phyloP scores from a whole-genome alignment of 805 yeast genomes.

The Hanseniaspora thailandica region DNA sequence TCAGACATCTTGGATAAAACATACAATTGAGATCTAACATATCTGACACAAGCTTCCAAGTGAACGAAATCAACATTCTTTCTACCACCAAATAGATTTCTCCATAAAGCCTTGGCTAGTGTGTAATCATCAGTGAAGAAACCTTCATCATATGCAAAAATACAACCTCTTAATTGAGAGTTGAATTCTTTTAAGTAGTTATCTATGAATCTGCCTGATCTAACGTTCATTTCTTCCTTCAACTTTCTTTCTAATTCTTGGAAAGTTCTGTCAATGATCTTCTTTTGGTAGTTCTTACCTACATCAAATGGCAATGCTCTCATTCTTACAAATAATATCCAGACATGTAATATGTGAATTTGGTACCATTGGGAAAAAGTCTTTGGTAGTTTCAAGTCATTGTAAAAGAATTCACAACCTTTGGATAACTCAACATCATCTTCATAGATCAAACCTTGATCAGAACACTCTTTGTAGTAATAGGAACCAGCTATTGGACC shows the following conservation, averaged over 20 bases:
- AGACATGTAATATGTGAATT: slow-evolving; percentile 76
- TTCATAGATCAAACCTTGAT: slow-evolving; percentile 69
- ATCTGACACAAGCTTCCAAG: slow-evolving; percentile 79
- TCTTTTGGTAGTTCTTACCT: slow-evolving; percentile 84
- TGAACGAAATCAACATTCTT: slow-evolving; percentile 69
- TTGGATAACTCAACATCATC: slow-evolving; percentile 60
- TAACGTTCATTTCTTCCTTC: slow-evolving; percentile 74
- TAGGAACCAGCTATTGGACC: slow-evolving; percentile 89
- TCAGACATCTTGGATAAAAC: slow-evolving; percentile 78
- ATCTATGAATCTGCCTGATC: slow-evolving; percentile 69
- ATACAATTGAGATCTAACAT: slow-evolving; percentile 79
- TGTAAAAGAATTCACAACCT: slow-evolving; percentile 74
- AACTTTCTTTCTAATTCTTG: slow-evolving; percentile 79
- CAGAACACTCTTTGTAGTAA: slow-evolving; percentile 77
- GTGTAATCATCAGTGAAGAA: slow-evolving; percentile 67
- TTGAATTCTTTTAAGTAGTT: slow-evolving; percentile 82
- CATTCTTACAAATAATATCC: slow-evolving; percentile 92
- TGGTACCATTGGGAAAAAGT: slow-evolving; percentile 96
- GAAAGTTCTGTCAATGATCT: slow-evolving; percentile 77
- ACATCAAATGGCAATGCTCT: slow-evolving; percentile 87
- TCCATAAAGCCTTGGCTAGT: slow-evolving; percentile 70
- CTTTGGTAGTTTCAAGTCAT: slow-evolving; percentile 66
- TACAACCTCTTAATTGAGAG: slow-evolving; percentile 77
- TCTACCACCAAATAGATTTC: slow-evolving; percentile 83
- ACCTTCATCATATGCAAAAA: slow-evolving; percentile 88